Base-by-base conservation (phyloP, 768 basidiomycete genomes). In the Tulasnella sp. region DNA sequence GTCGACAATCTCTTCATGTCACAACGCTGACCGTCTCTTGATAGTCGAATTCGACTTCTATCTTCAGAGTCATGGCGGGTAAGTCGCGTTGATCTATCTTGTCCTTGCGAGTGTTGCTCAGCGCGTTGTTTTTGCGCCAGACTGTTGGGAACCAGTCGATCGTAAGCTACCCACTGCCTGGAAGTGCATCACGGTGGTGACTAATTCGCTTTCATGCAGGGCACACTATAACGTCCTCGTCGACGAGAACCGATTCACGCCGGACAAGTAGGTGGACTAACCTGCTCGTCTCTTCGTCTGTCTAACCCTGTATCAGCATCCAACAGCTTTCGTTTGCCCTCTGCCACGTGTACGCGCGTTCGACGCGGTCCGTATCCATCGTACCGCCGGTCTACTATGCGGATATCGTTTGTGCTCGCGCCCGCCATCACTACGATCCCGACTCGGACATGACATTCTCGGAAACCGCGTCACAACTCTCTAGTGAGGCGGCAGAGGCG, bases 281-380 rank as follows among this genome's bases (percentile, higher is more conserved):
- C 43, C 21, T 45, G 2, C 19, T 11, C 21, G 21, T 8, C 25
- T 17, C 48, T 27, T 19, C 12, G 4, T 2, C 25, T 5, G n/a
- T 12, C n/a, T 15, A 66, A 81, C 2, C 80, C 84, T 0, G 87
- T 83, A 49, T 81, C 31, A 52, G 50, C 19, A 31, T 52, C 11
- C 50, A 52, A 21, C 32, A 9, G 6, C 11, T 52, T 21, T 36
- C 50, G 11, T 52, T 52, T 27, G n/a, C 35, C 35, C 50, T 52
- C 37, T 52, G 50, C 15, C 35, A 52, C 25, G 19, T 52, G 11
- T 11, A 37, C 21, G 32, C 32, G 19, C 29, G 50, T 12, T 35
- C 50, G 1, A 52, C 50, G 4, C n/a, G n/a, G 8, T 39, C 50
- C n/a, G 35, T 12, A 15, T 52, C 50, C 4, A 21, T 52, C 4